Evolutionary conservation across 192 early-diverging fungal species (phyloP), one percentile per base, ranked within the genome.

Genomic region (Gorgonomyces haynaldii): DNA sequence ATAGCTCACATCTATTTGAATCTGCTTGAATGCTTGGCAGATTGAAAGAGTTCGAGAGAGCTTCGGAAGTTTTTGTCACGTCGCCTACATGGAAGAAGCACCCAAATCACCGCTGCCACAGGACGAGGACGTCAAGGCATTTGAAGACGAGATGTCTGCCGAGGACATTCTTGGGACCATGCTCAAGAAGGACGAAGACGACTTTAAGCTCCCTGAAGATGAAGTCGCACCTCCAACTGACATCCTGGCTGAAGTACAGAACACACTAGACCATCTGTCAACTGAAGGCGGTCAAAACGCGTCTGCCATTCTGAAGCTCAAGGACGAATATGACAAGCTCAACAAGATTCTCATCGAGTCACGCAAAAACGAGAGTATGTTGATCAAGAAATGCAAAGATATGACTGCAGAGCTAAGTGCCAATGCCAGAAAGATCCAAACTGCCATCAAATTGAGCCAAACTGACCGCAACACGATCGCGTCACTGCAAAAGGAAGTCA

Each of bases 361-460:
- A 1, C 64, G 69, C n/a, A 66, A 64, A 41, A 69, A 74, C 42
- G 70, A 69, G 39, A 62, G 59, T 24, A 46, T 50, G 15, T 35
- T 76, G 21, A 34, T 70, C 5, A 62, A 64, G 30, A 72, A 66
- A 43, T 66, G 64, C 38, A 66, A 61, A 32, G 62, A 70, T 30
- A 41, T 76, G n/a, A 46, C 60, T 9, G 50, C 64, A 1, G 70
- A 76, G 28, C 36, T 76, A 28, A 37, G 40, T 27, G 37, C 58
- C 1, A 76, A 76, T 50, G 52, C 57, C 7, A 42, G 58, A 2
- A 76, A 76, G 50, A 67, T 76, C 10, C 67, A 70, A 37, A 66
- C 61, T 16, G 67, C 65, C 4, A 45, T 74, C 6, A 67, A 74
- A 39, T 50, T 69, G 12, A 53, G 42, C 20, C 70, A 73, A 43